Evolutionary conservation across 2,329 filamentous ascomycete genomes (phyloP).

Genomic region (Ophiocordyceps australis): DNA sequence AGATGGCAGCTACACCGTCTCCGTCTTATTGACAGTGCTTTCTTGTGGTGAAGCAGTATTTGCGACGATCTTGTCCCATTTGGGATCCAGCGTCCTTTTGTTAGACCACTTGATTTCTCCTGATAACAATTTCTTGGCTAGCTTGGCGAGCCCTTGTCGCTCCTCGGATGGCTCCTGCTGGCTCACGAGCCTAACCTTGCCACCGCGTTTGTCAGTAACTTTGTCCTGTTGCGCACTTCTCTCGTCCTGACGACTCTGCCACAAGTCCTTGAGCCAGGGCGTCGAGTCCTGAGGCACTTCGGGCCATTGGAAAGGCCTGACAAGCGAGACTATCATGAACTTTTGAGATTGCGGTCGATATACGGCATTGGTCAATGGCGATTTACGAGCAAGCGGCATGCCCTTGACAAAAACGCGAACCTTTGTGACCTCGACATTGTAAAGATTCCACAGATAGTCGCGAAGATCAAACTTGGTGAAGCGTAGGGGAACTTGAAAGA

Average conservation of each 20-base stretch:
- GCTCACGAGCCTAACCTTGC: slow-evolving; percentile 20
- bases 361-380: no score
- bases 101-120: slow-evolving; percentile 44
- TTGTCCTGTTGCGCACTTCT: slow-evolving; percentile 19
- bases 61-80: slow-evolving; percentile 20
- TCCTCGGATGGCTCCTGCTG: slow-evolving; percentile 20
- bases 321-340: slow-evolving; percentile 89
- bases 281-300: slow-evolving; percentile 41
- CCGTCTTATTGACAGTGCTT: slow-evolving; percentile 6
- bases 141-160: slow-evolving; percentile 33
- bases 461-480: slow-evolving; percentile 95
- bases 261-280: slow-evolving; percentile 46
- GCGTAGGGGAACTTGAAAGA: slow-evolving; percentile 76
- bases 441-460: slow-evolving; percentile 82
- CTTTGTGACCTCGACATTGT: slow-evolving; percentile 52
- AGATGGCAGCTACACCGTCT: background rate
- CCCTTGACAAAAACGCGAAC: slow-evolving; percentile 67
- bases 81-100: slow-evolving; percentile 23
- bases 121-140: slow-evolving; percentile 44
- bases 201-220: slow-evolving; percentile 12
- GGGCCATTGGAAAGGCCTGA: slow-evolving; percentile 78
- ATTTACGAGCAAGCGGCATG: slow-evolving; percentile 29
- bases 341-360: slow-evolving; percentile 61
- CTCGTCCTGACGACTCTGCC: slow-evolving; percentile 30
- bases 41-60: slow-evolving; percentile 6